Base-by-base conservation (phyloP, 208 protist species). In the Trypanosoma grayi region DNA sequence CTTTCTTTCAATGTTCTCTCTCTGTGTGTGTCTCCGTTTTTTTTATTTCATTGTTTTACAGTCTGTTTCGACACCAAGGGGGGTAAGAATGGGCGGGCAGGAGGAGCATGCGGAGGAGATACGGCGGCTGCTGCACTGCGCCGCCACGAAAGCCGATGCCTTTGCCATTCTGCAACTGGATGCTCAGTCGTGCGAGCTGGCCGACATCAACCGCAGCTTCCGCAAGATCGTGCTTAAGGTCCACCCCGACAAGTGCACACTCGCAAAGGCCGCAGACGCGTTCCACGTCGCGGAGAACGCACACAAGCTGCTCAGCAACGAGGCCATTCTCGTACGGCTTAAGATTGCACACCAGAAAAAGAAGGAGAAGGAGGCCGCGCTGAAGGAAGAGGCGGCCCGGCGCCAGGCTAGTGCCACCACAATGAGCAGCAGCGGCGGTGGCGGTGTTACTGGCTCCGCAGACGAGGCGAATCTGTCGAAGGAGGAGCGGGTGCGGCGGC, bases 221-320 rank as follows among this genome's bases (percentile, higher is more conserved):
- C 78, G 80, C n/a, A 55, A 48, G 33, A 85, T 96, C 45, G 85
- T 83, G n/a, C 59, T 96, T 14, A 74, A 89, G 24, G 71, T 96
- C 14, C 90, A 96, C 64, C 90, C 90, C 10, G 90, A 96, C 65
- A 96, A 96, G 83, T 96, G 90, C 75, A 69, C 58, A 18, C 74
- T 93, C 22, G 66, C 81, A 16, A 70, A 87, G 47, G 81, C 85
- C 50, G 62, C 74, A 10, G 87, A 89, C 34, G 90, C 90, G 25
- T 96, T 96, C 46, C 73, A 86, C 44, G 73, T 83, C 4, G 90
- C 83, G 6, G 86, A 96, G 60, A 83, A 81, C 65, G 85, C 86
- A 16, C 79, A 96, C 77, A 85, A 83, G 59, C 74, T 77, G 14
- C 70, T 96, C 25, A 87, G 71, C 50, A 70, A 93, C 25, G 79